phyloP scores from a whole-genome alignment of 148 eudicot genomes.

The Heliamphora exappendiculata region DNA sequence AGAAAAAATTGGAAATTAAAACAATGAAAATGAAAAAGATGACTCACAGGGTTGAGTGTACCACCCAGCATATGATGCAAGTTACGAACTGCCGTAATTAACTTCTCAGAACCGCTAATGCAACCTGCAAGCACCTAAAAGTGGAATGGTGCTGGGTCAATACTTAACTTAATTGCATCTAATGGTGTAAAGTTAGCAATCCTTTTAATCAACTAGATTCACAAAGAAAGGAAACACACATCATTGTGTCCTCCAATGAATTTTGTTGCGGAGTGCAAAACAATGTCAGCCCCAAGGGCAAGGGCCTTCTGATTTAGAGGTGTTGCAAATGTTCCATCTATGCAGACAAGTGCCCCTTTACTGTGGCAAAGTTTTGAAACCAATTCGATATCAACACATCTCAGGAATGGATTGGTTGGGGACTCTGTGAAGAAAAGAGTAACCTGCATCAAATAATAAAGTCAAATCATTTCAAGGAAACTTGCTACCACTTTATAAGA shows the following conservation, averaged over 20 bases:
- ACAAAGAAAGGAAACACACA: slow-evolving; percentile 32
- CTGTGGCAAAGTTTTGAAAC: slow-evolving; percentile 80
- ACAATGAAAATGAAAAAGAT: not conserved
- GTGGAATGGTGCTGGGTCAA: not conserved
- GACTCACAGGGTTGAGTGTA: slow-evolving; percentile 81
- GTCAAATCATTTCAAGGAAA: not conserved
- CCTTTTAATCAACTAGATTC: not conserved
- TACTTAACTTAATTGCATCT: not conserved
- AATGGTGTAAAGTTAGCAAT: not conserved
- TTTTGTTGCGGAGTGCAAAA: slow-evolving; percentile 77
- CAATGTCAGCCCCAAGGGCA: slow-evolving; percentile 81
- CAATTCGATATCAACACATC: slow-evolving; percentile 84
- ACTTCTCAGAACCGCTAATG: slow-evolving; percentile 63
- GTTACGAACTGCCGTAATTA: slow-evolving; percentile 53
- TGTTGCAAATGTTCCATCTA: slow-evolving; percentile 92
- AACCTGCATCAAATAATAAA: slow-evolving; percentile 31
- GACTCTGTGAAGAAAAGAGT: slow-evolving; percentile 83
- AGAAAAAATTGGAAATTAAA: not conserved
- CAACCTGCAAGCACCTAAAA: slow-evolving; percentile 85
- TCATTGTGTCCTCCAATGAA: slow-evolving; percentile 79
- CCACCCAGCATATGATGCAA: slow-evolving; percentile 90
- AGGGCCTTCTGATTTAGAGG: slow-evolving; percentile 93
- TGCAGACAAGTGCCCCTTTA: slow-evolving; percentile 78
- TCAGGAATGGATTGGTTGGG: slow-evolving; percentile 88
- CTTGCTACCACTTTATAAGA: not conserved